Evolutionary conservation across 2,329 filamentous ascomycete species (phyloP).

Genomic region (Alternaria viburni): DNA sequence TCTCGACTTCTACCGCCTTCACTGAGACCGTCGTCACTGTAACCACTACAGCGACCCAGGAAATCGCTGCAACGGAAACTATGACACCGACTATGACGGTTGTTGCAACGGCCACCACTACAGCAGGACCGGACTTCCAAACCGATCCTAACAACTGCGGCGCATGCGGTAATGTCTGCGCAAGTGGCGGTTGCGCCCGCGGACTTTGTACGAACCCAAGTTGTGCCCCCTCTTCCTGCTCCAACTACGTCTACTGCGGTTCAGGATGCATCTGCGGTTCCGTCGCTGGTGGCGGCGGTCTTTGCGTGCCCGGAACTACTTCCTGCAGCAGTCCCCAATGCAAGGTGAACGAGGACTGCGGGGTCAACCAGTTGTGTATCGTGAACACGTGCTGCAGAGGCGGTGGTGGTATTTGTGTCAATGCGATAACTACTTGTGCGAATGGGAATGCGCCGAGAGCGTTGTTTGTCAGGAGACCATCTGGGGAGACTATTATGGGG

Average conservation of each 20-base stretch:
- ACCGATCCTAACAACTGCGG: conserved; percentile 1
- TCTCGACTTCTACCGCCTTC: background rate
- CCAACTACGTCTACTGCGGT: background rate
- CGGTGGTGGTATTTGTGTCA: background rate
- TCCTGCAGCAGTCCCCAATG: background rate
- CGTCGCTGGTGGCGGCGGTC: background rate
- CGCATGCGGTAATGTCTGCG: background rate
- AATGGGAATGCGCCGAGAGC: background rate
- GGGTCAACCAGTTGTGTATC: background rate
- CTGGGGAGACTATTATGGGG: background rate
- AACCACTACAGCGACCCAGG: background rate
- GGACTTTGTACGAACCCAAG: background rate
- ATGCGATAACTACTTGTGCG: background rate
- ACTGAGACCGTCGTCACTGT: background rate
- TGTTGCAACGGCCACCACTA: background rate
- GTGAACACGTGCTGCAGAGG: background rate
- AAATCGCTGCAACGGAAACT: background rate
- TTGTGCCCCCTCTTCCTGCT: background rate
- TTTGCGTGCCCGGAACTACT: background rate
- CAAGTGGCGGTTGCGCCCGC: background rate
- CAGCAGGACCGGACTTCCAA: background rate
- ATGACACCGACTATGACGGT: background rate
- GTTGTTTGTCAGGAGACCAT: background rate
- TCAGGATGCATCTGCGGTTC: background rate
- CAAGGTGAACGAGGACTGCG: background rate